Evolutionary conservation across 768 basidiomycete species (phyloP).

Genomic region (Pseudohyphozyma bogoriensis): DNA sequence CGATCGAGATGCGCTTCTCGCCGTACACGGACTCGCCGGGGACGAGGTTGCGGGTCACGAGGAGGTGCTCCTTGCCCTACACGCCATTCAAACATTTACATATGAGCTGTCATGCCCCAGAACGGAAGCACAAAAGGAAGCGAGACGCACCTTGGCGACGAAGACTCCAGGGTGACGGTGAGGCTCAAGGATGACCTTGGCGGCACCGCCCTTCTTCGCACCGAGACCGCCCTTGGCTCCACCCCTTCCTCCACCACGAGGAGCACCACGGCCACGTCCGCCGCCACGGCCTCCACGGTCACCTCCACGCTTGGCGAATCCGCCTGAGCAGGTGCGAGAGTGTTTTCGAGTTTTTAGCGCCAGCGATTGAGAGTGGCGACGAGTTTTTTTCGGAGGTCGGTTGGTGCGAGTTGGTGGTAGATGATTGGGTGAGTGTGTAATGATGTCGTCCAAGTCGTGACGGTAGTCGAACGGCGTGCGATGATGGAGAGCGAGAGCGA

Average conservation of each 20-base stretch:
- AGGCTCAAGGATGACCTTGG: conserved; percentile 85
- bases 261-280: conserved; percentile 33
- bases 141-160: conserved; percentile 52
- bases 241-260: conserved; percentile 30
- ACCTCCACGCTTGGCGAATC: conserved; percentile 42
- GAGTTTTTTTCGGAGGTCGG: no score
- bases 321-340: conserved; percentile 27
- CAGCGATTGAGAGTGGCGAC: no score
- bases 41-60: conserved; percentile 95
- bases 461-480: no score
- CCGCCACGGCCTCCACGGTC: conserved; percentile 31
- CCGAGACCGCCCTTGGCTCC: conserved; percentile 50
- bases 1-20: conserved; percentile 90
- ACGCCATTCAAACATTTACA: conserved; percentile 45
- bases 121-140: not conserved
- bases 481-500: not conserved
- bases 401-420: no score
- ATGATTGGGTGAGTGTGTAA: no score
- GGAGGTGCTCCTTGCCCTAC: conserved; percentile 79
- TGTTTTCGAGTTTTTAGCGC: not conserved
- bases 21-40: conserved; percentile 98
- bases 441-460: no score
- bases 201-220: conserved; percentile 57
- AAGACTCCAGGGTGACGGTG: conserved; percentile 92
- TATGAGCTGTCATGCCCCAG: no score